A percentile compares a stretch with the other conserved stretches of the same genome.
Evolutionary conservation across 257 asterid genomes (phyloP).

Genomic region (Capsicum pubescens): DNA sequence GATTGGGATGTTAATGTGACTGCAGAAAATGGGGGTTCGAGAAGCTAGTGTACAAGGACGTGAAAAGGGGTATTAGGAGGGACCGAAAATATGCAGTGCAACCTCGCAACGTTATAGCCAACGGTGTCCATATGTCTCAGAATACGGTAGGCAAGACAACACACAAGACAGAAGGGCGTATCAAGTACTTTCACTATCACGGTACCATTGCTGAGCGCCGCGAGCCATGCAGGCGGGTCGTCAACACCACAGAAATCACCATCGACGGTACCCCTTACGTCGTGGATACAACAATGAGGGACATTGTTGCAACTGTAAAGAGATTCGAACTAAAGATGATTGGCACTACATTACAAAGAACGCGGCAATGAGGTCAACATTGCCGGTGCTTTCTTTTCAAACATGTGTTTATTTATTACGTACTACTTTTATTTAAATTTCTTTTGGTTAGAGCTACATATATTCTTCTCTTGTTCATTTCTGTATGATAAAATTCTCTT

Average conservation of each 20-base stretch:
- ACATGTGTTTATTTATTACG: neutral
- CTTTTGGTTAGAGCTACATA: neutral
- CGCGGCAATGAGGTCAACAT: conserved; percentile 54
- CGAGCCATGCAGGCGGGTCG: conserved; percentile 63
- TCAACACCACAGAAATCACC: conserved; percentile 48
- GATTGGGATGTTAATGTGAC: neutral
- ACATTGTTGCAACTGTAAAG: conserved; percentile 63
- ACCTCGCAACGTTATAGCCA: conserved; percentile 70
- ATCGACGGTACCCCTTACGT: conserved; percentile 56
- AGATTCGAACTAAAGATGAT: conserved; percentile 71
- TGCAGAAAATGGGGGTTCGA: conserved; percentile 90
- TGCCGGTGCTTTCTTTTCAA: neutral
- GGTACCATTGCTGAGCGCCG: conserved; percentile 74
- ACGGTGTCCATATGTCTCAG: conserved; percentile 89
- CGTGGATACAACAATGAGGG: conserved; percentile 64
- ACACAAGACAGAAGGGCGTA: conserved; percentile 66
- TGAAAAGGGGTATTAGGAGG: conserved; percentile 60
- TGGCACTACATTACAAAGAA: conserved; percentile 61
- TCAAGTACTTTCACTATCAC: conserved; percentile 74
- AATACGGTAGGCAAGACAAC: conserved; percentile 64
- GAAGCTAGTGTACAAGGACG: conserved; percentile 76
- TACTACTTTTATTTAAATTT: neutral
- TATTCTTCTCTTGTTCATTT: conserved; percentile 25
- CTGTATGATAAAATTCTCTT: conserved; percentile 32
- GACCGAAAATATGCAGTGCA: conserved; percentile 81